phyloP scores from a whole-genome alignment of 1,284 basidiomycete genomes.

The Erythrobasidium hasegawianum region DNA sequence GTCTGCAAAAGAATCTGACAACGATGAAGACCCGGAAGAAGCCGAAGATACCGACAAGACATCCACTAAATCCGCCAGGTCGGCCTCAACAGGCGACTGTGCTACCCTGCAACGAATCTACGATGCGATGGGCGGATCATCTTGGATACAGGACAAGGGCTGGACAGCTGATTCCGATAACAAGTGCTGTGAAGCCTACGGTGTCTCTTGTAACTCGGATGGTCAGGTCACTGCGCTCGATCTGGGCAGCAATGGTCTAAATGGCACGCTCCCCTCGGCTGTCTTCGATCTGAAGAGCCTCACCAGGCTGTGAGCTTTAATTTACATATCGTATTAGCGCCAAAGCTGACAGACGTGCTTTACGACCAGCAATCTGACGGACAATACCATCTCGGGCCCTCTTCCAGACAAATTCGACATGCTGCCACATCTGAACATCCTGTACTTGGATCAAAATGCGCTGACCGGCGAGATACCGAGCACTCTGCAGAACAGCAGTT shows the following conservation, averaged over 20 bases:
- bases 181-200: slow-evolving; percentile 34
- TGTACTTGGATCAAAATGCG: slow-evolving; percentile 34
- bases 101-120: slow-evolving; percentile 25
- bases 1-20: slow-evolving; percentile 18
- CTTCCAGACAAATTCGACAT: slow-evolving; percentile 36
- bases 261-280: slow-evolving; percentile 27
- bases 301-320: slow-evolving; percentile 27
- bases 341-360: background rate
- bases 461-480: slow-evolving; percentile 34
- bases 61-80: background rate
- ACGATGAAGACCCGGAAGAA: background rate
- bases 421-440: slow-evolving; percentile 6
- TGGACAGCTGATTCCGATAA: slow-evolving; percentile 8
- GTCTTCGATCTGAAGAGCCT: slow-evolving; percentile 35
- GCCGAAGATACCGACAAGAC: background rate
- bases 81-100: slow-evolving; percentile 25
- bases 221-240: slow-evolving; percentile 36
- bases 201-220: slow-evolving; percentile 33
- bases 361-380: slow-evolving; percentile 35
- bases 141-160: slow-evolving; percentile 28
- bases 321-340: too few relatives aligned
- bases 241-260: slow-evolving; percentile 31
- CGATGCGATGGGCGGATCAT: slow-evolving; percentile 34
- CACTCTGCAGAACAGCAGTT: slow-evolving; percentile 22
- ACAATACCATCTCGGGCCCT: slow-evolving; percentile 35